Base-by-base conservation (phyloP, 1,284 basidiomycete species). In the Melampsora larici-populina region DNA sequence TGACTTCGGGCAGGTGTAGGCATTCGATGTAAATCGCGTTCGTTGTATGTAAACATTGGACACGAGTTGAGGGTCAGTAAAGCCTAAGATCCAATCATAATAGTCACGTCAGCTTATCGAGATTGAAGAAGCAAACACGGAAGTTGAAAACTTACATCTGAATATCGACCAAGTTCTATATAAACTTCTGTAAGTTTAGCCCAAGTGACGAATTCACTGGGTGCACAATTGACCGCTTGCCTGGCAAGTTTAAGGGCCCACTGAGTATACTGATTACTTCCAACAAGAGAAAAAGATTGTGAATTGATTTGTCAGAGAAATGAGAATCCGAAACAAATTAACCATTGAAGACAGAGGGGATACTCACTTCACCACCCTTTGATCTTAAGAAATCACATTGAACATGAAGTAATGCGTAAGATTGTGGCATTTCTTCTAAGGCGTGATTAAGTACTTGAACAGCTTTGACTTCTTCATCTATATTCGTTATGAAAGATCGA, bases 1-100 rank as follows among this genome's bases (percentile, higher is more conserved):
- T 97, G 93, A 17, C 94, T 89, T 74, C 90, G 89, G 0, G 91
- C 87, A 0, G 95, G 90, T 1, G 91, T 88, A 7, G 97, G 89
- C 85, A 90, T 90, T 8, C 94, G 89, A 84, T 99, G 97, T 13
- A 92, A 87, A 84, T 99, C 97, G 21, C 95, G 90, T 75, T 97
- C 96, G 83, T 97, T 97, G 86, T 93, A 99, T 1, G 96, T 98
- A 85, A 99, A 99, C 96, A 99, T 99, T 0, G 96, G 96, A 86
- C 97, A 99, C 51, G 96, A 98, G 83, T 99, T 99, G 79, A 99
- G 89, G 1, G 96, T 98, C 55, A 98, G 87, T 17, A 99, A 86
- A 0, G 96, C 94, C 87, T 88, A 76, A 21, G 21, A 65, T 31
- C 8, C 21, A 11, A 43, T 43, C 11, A 69, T 24, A n/a, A 51